phyloP scores from a whole-genome alignment of 1,139 yeast species.

The Candida tetrigidarum region DNA sequence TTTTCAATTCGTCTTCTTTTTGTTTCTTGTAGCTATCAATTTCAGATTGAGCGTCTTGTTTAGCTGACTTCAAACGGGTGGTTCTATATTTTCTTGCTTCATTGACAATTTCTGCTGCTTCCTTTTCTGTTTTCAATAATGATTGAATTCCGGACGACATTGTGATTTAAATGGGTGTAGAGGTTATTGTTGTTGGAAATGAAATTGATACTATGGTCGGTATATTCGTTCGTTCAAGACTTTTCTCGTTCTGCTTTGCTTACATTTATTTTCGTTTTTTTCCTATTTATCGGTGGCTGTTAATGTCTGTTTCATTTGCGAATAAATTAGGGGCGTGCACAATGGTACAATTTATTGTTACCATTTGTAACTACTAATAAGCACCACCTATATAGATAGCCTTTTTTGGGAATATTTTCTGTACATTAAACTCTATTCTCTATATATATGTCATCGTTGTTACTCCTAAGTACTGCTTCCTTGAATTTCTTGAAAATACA shows the following conservation, averaged over 20 bases:
- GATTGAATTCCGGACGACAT: constrained; percentile 46
- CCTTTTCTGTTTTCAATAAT: constrained; percentile 79
- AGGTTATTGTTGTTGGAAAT: too few relatives aligned
- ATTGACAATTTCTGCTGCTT: constrained; percentile 93
- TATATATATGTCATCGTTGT: background rate
- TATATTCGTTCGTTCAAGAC: background rate
- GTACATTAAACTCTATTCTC: background rate
- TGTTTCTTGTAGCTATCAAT: constrained; percentile 83
- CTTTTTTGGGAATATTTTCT: background rate
- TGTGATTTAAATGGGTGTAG: constrained; percentile 2
- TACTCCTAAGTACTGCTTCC: background rate
- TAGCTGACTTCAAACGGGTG: constrained; percentile 89
- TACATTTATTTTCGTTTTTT: too few relatives aligned
- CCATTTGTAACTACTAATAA: background rate
- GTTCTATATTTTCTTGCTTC: constrained; percentile 90
- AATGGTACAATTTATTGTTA: background rate
- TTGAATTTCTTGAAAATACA: background rate
- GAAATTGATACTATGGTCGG: background rate
- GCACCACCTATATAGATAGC: too few relatives aligned
- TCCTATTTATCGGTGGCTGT: constrained; percentile 7
- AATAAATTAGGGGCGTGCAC: constrained; percentile 6
- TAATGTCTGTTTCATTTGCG: background rate
- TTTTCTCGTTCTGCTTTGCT: background rate
- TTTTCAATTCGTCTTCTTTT: constrained; percentile 82
- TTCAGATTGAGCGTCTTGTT: constrained; percentile 89